Conservation (phyloP, 345 rosid genomes). For the Barbarea vulgaris region DNA sequence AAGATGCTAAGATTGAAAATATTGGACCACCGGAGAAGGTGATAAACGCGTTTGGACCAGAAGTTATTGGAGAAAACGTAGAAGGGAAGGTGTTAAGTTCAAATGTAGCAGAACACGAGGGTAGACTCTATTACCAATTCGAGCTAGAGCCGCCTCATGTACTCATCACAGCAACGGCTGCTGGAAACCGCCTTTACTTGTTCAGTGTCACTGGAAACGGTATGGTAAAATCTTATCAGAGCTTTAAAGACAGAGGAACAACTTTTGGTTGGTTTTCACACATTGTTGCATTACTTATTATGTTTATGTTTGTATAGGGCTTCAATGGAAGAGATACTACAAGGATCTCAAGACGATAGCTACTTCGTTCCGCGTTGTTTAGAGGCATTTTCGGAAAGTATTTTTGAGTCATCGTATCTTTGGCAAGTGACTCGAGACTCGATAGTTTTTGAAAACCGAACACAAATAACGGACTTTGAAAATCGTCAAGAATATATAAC, state of each 20-base stretch:
- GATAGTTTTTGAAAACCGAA: neutral
- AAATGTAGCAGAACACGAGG: slow-evolving; percentile 64
- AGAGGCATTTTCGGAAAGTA: slow-evolving; percentile 19
- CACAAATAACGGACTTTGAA: neutral
- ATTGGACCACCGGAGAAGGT: slow-evolving; percentile 92
- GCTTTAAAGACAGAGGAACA: neutral
- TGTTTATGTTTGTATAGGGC: slow-evolving; percentile 51
- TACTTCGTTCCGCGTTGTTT: slow-evolving; percentile 81
- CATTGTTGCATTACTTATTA: neutral
- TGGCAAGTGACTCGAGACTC: neutral
- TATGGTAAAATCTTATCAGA: slow-evolving; percentile 13
- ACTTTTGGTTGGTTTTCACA: neutral
- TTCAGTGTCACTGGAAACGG: slow-evolving; percentile 78
- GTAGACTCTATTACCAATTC: slow-evolving; percentile 78
- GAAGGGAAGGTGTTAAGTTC: slow-evolving; percentile 87
- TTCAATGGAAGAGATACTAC: slow-evolving; percentile 96
- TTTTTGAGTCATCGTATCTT: neutral
- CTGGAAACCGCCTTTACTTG: slow-evolving; percentile 89
- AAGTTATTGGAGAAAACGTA: slow-evolving; percentile 84
- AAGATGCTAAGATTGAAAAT: slow-evolving; percentile 64
- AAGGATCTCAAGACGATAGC: slow-evolving; percentile 85
- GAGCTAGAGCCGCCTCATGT: slow-evolving; percentile 94
- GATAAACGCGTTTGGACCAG: slow-evolving; percentile 93
- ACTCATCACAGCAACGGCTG: slow-evolving; percentile 92
- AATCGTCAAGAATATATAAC: too few species aligned